Conservation (phyloP, 1,284 basidiomycete genomes). For the Hortiboletus rubellus region DNA sequence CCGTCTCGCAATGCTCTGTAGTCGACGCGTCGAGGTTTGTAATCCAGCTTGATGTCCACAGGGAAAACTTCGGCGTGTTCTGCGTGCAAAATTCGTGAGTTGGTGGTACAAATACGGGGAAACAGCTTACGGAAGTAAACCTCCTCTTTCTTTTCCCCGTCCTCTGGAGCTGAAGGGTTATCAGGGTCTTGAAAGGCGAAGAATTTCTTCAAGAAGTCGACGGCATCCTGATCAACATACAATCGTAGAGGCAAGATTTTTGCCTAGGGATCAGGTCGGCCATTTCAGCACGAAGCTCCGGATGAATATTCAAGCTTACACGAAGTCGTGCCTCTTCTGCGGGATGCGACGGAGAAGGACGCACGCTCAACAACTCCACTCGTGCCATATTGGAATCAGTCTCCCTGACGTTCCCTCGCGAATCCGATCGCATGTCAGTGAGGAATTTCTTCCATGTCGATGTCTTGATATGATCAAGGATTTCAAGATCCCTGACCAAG, state of each 20-base stretch:
- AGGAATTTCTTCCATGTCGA: conserved; percentile 99
- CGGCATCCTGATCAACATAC: conserved; percentile 97
- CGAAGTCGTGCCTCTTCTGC: conserved; percentile 81
- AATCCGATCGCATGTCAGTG: conserved; percentile 79
- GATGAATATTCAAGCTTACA: conserved; percentile 46
- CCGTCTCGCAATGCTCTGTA: conserved; percentile 91
- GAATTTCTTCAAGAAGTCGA: conserved; percentile 97
- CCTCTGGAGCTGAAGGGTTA: conserved; percentile 37
- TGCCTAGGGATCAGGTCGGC: conserved; percentile 48
- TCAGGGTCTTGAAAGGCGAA: conserved; percentile 83
- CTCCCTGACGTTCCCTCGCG: conserved; percentile 82
- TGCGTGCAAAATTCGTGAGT: conserved; percentile 32
- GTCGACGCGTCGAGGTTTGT: conserved; percentile 97
- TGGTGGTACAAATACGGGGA: not conserved
- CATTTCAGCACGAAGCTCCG: not conserved
- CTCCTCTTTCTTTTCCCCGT: conserved; percentile 45
- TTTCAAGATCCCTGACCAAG: conserved; percentile 75
- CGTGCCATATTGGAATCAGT: conserved; percentile 93
- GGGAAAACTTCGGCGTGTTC: conserved; percentile 91
- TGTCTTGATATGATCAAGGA: conserved; percentile 96
- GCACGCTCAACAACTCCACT: conserved; percentile 74
- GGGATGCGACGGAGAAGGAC: conserved; percentile 63
- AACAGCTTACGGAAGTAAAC: conserved; percentile 73
- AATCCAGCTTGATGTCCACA: conserved; percentile 91
- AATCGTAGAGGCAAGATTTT: conserved; percentile 88